Evolutionary conservation across 805 yeast species (phyloP).

Genomic region (Saccharomycopsis amapae): DNA sequence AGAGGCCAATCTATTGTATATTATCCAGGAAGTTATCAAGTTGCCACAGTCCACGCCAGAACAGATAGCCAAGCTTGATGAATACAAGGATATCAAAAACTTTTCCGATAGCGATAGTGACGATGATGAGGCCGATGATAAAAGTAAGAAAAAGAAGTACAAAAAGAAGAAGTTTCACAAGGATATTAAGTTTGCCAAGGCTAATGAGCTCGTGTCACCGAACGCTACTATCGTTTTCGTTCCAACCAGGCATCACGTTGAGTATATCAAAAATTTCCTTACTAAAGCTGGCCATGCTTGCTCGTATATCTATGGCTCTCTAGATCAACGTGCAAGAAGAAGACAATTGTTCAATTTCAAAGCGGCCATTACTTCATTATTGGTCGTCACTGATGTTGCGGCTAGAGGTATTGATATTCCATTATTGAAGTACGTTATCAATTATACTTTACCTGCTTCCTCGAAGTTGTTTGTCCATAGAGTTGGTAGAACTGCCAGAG

Average conservation of each 20-base stretch:
- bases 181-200: slow-evolving; percentile 53
- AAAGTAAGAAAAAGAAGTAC: slow-evolving; percentile 25
- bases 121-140: slow-evolving; percentile 34
- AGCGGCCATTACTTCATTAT: slow-evolving; percentile 71
- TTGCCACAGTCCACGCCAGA: slow-evolving; percentile 75
- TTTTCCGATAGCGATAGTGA: slow-evolving; percentile 49
- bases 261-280: slow-evolving; percentile 67
- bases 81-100: slow-evolving; percentile 40
- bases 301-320: slow-evolving; percentile 89
- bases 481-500: slow-evolving; percentile 99
- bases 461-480: slow-evolving; percentile 94
- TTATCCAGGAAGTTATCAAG: slow-evolving; percentile 79
- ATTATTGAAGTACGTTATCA: slow-evolving; percentile 87
- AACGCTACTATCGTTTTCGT: slow-evolving; percentile 88
- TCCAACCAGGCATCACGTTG: slow-evolving; percentile 97
- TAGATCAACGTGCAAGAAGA: slow-evolving; percentile 92
- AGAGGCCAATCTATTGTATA: slow-evolving; percentile 73
- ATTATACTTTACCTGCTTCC: slow-evolving; percentile 83
- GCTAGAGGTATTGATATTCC: slow-evolving; percentile 99
- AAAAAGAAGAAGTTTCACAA: slow-evolving; percentile 30
- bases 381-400: slow-evolving; percentile 97
- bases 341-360: slow-evolving; percentile 82
- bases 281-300: slow-evolving; percentile 71
- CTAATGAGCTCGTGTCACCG: slow-evolving; percentile 77
- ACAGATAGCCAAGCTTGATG: slow-evolving; percentile 47